Conservation (phyloP, 1,284 basidiomycete genomes). For the Boletus albobrunnescens region DNA sequence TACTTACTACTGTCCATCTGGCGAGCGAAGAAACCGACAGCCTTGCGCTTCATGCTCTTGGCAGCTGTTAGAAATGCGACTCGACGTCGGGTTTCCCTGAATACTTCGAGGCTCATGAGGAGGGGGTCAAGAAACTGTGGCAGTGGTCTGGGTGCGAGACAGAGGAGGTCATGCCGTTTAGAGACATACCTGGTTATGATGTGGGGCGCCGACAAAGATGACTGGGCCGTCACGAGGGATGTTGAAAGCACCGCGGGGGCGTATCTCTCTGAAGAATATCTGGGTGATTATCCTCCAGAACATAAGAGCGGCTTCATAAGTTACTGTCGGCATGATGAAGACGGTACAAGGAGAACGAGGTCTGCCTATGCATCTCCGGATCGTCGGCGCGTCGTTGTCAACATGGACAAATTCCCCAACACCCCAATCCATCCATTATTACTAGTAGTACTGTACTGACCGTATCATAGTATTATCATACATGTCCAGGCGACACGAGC, state of each 20-base stretch:
- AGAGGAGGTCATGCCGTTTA: not conserved
- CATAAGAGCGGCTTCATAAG: slow-evolving; percentile 64
- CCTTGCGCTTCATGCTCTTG: slow-evolving; percentile 79
- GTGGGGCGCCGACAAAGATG: slow-evolving; percentile 95
- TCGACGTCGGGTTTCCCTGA: slow-evolving; percentile 78
- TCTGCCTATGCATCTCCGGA: no score
- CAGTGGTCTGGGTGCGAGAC: slow-evolving; percentile 6
- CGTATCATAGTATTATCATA: no score
- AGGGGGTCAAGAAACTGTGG: slow-evolving; percentile 91
- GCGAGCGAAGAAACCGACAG: slow-evolving; percentile 80
- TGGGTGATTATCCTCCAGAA: slow-evolving; percentile 86
- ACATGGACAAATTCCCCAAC: slow-evolving; percentile 27
- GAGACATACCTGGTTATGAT: slow-evolving; percentile 85
- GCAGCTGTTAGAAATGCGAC: slow-evolving; percentile 94
- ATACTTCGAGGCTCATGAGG: slow-evolving; percentile 83
- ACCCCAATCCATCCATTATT: no score
- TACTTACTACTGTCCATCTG: slow-evolving; percentile 89
- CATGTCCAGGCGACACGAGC: slow-evolving; percentile 23
- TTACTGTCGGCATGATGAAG: slow-evolving; percentile 27
- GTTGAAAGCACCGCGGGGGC: slow-evolving; percentile 92
- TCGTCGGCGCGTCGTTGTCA: slow-evolving; percentile 13
- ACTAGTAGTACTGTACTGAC: no score
- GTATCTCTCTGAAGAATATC: slow-evolving; percentile 96
- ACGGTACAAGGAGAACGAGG: no score
- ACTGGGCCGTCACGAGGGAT: slow-evolving; percentile 91